phyloP scores from a whole-genome alignment of 2,329 filamentous ascomycete genomes.

The Sclerotinia borealis region DNA sequence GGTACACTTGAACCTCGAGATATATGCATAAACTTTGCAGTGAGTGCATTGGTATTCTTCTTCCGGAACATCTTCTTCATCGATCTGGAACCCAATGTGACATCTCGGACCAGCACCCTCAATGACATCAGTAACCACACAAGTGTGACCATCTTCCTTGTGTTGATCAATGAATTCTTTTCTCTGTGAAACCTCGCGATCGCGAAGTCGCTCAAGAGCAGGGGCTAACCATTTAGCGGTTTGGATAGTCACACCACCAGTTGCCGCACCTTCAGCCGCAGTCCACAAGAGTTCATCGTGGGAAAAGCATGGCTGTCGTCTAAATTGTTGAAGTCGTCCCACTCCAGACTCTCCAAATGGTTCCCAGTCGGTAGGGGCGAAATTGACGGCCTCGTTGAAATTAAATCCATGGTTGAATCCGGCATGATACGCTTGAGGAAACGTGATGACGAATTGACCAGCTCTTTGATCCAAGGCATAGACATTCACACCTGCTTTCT shows the following conservation, averaged over 20 bases:
- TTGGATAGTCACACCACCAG: conserved; percentile 62
- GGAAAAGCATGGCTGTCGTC: conserved; percentile 91
- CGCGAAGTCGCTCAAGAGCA: conserved; percentile 71
- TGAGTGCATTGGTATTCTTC: conserved; percentile 88
- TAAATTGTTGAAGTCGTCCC: conserved; percentile 76
- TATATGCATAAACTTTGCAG: conserved; percentile 87
- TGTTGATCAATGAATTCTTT: conserved; percentile 63
- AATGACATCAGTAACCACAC: conserved; percentile 27
- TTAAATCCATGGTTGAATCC: conserved; percentile 99
- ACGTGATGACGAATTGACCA: conserved; percentile 93
- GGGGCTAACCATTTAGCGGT: conserved; percentile 94
- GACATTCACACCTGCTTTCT: conserved; percentile 86
- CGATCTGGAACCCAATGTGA: conserved; percentile 55
- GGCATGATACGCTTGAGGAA: conserved; percentile 93
- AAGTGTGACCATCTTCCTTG: conserved; percentile 39
- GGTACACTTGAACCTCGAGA: conserved; percentile 83
- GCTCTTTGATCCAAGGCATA: conserved; percentile 95
- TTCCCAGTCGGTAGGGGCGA: conserved; percentile 93
- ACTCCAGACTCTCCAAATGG: conserved; percentile 83
- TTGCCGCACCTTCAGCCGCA: conserved; percentile 71
- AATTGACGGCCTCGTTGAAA: conserved; percentile 98
- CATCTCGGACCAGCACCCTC: conserved; percentile 40
- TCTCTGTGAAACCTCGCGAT: conserved; percentile 65
- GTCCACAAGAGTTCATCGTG: conserved; percentile 93
- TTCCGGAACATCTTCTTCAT: conserved; percentile 73